Evolutionary conservation across 1,139 yeast genomes (phyloP), one percentile per base, ranked within the genome.

Genomic region (Nakaseomyces uthaithaninus): DNA sequence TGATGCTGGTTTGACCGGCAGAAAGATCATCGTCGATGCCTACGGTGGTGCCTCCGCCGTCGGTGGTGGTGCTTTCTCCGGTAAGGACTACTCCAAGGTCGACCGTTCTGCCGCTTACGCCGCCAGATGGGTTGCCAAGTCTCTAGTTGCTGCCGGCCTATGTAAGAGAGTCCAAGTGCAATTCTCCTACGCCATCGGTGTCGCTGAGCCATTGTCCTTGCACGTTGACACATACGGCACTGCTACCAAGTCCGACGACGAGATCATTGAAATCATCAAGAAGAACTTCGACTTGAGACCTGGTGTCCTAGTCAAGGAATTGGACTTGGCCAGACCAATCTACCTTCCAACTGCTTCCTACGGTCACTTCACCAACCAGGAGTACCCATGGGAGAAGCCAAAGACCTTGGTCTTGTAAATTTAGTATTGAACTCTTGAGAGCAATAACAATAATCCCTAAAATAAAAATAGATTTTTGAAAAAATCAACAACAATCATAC

Each of bases 11-110:
- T 74, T 89, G 63, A 89, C 97, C 57, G 97, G 97, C 68, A 85
- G 97, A 74, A 89, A 89, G 77, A 89, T 89, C 68, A 89, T 89
- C 64, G 97, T 89, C 64, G 97, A 89, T 71, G 91, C 97, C 51
- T 89, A 89, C 73, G 97, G 97, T 74, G 97, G 97, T 59, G 91
- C 96, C 94, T 95, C 97, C 72, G 96, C 97, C 60, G 97, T 89
- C 76, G 97, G 97, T 71, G 97, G 97, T 75, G 97, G 97, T 77
- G 97, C 97, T 52, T 89, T 89, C 85, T 83, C 94, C 51, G 97
- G 97, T 70, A 89, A 89, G 77, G 97, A 89, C 70, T 89, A 85
- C 84, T 85, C 95, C 68, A 89, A 89, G 78, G 97, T 89, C 63
- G 97, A 89, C 71, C 85, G 97, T 75, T 87, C 96, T 53, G 97